These are phyloP conservation scores for Phytopythium kandeliae DNA, from an alignment of 352 stramenopile species.

Conservation along the genomic window DNA sequence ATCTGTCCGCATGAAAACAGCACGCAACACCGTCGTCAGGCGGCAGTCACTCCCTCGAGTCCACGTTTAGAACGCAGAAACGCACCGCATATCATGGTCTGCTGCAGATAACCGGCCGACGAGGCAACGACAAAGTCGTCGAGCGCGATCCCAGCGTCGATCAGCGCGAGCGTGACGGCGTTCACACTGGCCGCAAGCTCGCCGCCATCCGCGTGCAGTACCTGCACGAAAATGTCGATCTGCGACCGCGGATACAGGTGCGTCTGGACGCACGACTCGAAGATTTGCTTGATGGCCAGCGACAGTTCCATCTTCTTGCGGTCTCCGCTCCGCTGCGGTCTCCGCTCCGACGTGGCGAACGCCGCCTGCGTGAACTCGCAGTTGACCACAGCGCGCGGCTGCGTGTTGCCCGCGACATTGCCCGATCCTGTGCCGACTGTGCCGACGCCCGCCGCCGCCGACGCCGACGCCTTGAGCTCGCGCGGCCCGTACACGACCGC, in stretches of 20 bases:
- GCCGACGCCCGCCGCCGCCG: conserved; percentile 26
- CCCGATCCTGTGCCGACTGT: conserved; percentile 52
- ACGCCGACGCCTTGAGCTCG: conserved; percentile 47
- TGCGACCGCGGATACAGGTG: conserved; percentile 89
- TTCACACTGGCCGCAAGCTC: conserved; percentile 88
- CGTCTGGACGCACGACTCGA: conserved; percentile 88
- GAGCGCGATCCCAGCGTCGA: conserved; percentile 90
- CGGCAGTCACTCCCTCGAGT: background rate
- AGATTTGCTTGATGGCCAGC: conserved; percentile 89
- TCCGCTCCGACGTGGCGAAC: conserved; percentile 85
- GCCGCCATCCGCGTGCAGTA: conserved; percentile 87
- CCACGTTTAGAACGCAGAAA: conserved; percentile 6
- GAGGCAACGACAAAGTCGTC: conserved; percentile 89
- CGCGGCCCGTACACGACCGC: conserved; percentile 84
- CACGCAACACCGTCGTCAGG: background rate
- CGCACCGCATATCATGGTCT: conserved; percentile 80
- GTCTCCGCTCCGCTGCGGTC: conserved; percentile 72
- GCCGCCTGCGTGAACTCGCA: conserved; percentile 88
- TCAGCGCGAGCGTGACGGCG: conserved; percentile 85
- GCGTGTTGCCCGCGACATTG: conserved; percentile 59
- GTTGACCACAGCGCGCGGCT: conserved; percentile 65
- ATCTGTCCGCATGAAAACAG: conserved; percentile 39
- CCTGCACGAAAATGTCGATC: conserved; percentile 92
- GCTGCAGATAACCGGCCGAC: conserved; percentile 87
- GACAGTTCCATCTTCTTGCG: conserved; percentile 86